Conservation (phyloP, 2,329 filamentous ascomycete genomes). For the Fusarium napiforme region DNA sequence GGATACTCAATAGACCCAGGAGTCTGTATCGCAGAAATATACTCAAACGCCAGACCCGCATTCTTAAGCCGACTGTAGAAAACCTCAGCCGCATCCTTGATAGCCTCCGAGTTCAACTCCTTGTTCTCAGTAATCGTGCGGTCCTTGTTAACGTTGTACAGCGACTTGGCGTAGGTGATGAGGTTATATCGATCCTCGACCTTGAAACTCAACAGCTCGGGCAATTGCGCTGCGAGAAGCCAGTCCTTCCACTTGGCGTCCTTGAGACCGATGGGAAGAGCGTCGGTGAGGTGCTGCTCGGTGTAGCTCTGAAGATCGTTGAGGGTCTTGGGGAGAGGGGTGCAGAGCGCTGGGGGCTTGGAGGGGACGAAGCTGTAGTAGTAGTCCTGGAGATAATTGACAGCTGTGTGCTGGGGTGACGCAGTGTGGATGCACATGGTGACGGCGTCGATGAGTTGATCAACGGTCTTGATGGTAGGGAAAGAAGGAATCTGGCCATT, state of each 20-base stretch:
- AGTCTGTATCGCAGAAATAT: conserved; percentile 5
- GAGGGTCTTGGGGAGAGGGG: conserved; percentile 6
- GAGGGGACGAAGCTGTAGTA: conserved; percentile 33
- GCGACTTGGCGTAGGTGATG: conserved; percentile 24
- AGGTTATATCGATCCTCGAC: conserved; percentile 24
- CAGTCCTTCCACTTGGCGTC: conserved; percentile 33
- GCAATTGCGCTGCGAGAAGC: conserved; percentile 18
- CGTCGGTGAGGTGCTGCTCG: conserved; percentile 20
- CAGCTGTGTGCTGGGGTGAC: conserved; percentile 25
- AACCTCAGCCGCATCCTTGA: conserved; percentile 1
- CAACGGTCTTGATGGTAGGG: conserved; percentile 25
- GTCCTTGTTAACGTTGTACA: conserved; percentile 25
- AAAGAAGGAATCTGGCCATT: conserved; percentile 15
- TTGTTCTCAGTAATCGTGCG: background rate
- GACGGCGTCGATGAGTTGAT: conserved; percentile 28
- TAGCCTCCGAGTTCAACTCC: background rate
- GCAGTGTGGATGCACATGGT: conserved; percentile 37
- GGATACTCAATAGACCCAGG: conserved; percentile 19
- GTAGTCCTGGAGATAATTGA: conserved; percentile 36
- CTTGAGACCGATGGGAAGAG: conserved; percentile 25
- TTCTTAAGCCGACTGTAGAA: conserved; percentile 14
- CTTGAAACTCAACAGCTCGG: conserved; percentile 30
- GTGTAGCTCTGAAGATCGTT: conserved; percentile 3
- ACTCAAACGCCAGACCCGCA: background rate
- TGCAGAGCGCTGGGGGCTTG: conserved; percentile 30